Conservation (phyloP, 257 asterid genomes). For the Rhazya stricta region DNA sequence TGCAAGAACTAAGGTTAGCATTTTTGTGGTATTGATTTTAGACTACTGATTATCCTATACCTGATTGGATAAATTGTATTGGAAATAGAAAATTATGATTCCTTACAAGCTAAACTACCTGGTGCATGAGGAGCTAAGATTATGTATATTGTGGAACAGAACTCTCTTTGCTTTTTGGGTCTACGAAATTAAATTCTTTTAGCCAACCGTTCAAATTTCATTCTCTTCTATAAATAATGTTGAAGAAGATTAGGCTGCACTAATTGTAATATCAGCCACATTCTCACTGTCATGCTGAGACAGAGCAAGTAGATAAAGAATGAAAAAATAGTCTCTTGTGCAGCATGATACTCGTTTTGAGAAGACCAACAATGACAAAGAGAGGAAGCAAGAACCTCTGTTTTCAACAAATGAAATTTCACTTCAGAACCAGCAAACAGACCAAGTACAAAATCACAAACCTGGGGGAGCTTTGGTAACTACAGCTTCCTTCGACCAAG, state of each 20-base stretch:
- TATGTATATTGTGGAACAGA: not conserved
- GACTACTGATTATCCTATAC: not conserved
- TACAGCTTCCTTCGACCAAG: constrained; percentile 14
- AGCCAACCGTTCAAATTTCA: not conserved
- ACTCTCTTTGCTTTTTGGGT: not conserved
- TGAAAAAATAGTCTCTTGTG: constrained; percentile 4
- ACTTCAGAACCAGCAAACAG: constrained; percentile 34
- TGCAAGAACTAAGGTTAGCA: constrained; percentile 61
- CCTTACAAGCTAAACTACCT: not conserved
- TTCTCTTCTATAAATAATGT: not conserved
- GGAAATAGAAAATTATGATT: not conserved
- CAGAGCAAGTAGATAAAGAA: not conserved
- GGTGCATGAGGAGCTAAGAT: not conserved
- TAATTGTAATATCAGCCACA: not conserved
- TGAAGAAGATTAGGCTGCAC: not conserved
- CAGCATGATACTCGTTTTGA: constrained; percentile 38
- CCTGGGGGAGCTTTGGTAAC: constrained; percentile 14
- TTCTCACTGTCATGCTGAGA: not conserved
- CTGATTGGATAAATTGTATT: not conserved
- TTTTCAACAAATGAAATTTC: constrained; percentile 21
- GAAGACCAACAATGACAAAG: constrained; percentile 36
- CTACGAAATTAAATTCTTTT: not conserved
- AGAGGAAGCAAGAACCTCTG: constrained; percentile 38
- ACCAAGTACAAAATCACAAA: constrained; percentile 27
- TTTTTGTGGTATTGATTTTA: constrained; percentile 18